These are phyloP conservation scores for Sugiyamaella chiloensis DNA, from an alignment of 805 yeast genomes.

Conservation along the genomic window DNA sequence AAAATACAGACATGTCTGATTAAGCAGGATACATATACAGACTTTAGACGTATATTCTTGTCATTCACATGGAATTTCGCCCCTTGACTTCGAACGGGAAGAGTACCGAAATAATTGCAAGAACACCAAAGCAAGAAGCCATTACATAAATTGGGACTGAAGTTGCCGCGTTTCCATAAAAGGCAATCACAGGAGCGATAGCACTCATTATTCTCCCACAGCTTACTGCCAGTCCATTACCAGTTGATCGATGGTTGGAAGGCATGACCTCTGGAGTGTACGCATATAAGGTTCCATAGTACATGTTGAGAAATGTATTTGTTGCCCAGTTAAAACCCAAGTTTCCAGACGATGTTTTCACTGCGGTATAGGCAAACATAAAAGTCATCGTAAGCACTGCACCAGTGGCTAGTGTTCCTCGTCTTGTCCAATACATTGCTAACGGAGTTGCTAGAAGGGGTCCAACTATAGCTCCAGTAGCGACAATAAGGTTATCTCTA, in stretches of 20 bases:
- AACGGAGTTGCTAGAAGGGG: conserved; percentile 35
- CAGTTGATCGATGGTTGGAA: conserved; percentile 52
- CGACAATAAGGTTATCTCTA: conserved; percentile 39
- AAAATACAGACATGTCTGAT: too few species aligned
- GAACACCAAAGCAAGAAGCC: conserved; percentile 43
- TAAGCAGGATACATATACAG: too few species aligned
- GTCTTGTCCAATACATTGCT: conserved; percentile 30
- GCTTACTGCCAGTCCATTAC: conserved; percentile 57
- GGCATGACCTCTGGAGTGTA: conserved; percentile 66
- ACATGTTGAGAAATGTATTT: conserved; percentile 39
- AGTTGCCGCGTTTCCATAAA: conserved; percentile 44
- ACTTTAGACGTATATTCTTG: too few species aligned
- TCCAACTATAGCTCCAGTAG: conserved; percentile 48
- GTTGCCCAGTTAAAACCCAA: conserved; percentile 51
- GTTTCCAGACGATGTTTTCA: conserved; percentile 51
- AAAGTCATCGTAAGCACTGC: conserved; percentile 55
- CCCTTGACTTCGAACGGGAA: conserved; percentile 37
- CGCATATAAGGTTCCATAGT: conserved; percentile 60
- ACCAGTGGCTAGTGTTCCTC: conserved; percentile 54
- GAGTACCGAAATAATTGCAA: conserved; percentile 43
- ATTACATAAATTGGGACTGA: conserved; percentile 48
- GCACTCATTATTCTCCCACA: conserved; percentile 46
- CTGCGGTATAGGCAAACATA: conserved; percentile 50
- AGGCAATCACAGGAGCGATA: conserved; percentile 48
- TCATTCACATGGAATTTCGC: conserved; percentile 20